Percentiles rank a stretch among this genome's conserved stretches.
Conservation (phyloP, 495 filamentous ascomycete genomes). For the Hyaloscypha hepaticicola region DNA sequence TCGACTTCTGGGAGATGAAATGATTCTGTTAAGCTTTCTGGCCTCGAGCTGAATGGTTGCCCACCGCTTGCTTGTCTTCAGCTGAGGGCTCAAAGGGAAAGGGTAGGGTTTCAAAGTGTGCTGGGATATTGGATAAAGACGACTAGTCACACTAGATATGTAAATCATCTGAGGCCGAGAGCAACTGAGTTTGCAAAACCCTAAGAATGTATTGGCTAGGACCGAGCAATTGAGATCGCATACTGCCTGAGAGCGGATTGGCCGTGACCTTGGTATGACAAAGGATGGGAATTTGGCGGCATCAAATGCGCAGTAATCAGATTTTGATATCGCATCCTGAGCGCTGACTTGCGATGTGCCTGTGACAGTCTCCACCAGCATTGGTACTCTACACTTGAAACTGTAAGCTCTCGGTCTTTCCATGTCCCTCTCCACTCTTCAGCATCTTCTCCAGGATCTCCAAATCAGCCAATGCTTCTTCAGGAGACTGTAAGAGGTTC, state of each 20-base stretch:
- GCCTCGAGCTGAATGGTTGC: too few relatives aligned
- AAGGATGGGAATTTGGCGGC: not conserved
- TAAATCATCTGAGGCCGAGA: not conserved
- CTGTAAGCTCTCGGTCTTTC: slow-evolving; percentile 42
- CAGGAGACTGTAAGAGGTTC: slow-evolving; percentile 57
- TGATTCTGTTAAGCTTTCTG: too few relatives aligned
- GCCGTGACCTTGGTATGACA: not conserved
- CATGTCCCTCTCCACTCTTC: slow-evolving; percentile 57
- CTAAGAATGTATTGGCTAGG: too few relatives aligned
- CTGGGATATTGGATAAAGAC: not conserved
- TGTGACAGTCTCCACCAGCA: not conserved
- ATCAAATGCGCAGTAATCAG: not conserved
- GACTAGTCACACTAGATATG: not conserved
- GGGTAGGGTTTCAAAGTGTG: too few relatives aligned
- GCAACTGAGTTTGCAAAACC: not conserved
- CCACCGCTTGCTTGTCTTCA: too few relatives aligned
- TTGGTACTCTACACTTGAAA: slow-evolving; percentile 22
- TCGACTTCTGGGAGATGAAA: too few relatives aligned
- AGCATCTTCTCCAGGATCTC: slow-evolving; percentile 67
- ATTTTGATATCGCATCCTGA: not conserved
- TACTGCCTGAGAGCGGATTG: too few relatives aligned
- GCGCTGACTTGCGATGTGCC: not conserved
- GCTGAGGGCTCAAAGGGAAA: too few relatives aligned
- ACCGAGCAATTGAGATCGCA: too few relatives aligned
- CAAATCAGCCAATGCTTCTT: slow-evolving; percentile 68